Conservation (phyloP, 2,329 filamentous ascomycete genomes). For the Cordyceps tenuipes region DNA sequence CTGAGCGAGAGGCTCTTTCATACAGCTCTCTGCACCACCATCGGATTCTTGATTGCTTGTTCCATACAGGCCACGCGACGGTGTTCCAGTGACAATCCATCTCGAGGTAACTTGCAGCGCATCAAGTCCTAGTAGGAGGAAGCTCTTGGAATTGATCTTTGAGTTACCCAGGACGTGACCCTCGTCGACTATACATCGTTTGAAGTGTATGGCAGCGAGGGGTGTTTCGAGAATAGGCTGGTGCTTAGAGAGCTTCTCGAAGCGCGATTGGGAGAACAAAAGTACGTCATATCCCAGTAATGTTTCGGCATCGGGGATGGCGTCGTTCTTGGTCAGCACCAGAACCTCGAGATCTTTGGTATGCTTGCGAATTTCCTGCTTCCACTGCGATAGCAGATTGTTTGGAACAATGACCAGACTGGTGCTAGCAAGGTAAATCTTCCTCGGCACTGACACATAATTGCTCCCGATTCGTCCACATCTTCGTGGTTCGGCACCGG, state of each 20-base stretch:
- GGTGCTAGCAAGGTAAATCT: conserved; percentile 55
- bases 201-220: conserved; percentile 67
- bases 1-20: background rate
- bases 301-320: conserved; percentile 48
- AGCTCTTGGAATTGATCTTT: conserved; percentile 44
- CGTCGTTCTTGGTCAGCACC: conserved; percentile 45
- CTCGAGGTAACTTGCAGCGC: conserved; percentile 57
- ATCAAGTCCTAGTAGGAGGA: conserved; percentile 43
- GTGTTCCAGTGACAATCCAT: conserved; percentile 89
- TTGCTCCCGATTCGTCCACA: conserved; percentile 11
- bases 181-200: conserved; percentile 86
- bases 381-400: conserved; percentile 81
- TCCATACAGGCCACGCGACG: conserved; percentile 74
- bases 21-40: conserved; percentile 14
- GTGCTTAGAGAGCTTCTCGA: conserved; percentile 50
- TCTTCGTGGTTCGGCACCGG: conserved; percentile 30
- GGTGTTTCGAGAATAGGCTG: conserved; percentile 40
- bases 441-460: conserved; percentile 28
- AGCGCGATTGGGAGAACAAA: conserved; percentile 64
- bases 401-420: conserved; percentile 75
- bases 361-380: conserved; percentile 71
- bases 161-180: conserved; percentile 75
- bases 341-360: conserved; percentile 58
- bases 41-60: conserved; percentile 27
- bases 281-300: conserved; percentile 66